A percentile compares a stretch with the other conserved stretches of the same genome.
Evolutionary conservation across 208 protist species (phyloP).

Genomic region (Trypanosoma scelopori): DNA sequence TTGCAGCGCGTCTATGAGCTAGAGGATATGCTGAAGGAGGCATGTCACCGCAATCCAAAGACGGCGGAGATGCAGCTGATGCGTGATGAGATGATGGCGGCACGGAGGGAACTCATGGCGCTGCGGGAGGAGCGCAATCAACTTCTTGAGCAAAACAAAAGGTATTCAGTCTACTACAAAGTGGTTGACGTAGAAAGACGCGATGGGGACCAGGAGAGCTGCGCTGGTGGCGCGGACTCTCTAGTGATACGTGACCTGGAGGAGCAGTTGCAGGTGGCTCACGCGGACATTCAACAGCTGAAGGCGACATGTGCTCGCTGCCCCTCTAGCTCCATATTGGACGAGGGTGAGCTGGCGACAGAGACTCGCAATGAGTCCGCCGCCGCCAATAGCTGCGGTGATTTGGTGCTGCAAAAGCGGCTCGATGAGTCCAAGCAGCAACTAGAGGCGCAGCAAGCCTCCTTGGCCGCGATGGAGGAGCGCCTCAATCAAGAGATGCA

Average conservation of each 20-base stretch:
- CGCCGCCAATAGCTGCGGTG: background rate
- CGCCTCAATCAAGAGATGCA: constrained; percentile 49
- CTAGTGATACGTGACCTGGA: constrained; percentile 41
- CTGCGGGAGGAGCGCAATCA: constrained; percentile 36
- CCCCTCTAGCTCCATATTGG: background rate
- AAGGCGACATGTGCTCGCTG: constrained; percentile 12
- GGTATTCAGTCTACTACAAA: background rate
- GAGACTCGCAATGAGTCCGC: background rate
- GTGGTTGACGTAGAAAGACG: background rate
- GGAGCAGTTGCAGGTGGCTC: constrained; percentile 40
- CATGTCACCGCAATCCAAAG: constrained; percentile 30
- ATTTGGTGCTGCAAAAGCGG: constrained; percentile 22
- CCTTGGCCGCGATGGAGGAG: constrained; percentile 28
- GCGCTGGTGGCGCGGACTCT: constrained; percentile 14
- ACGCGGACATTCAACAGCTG: constrained; percentile 39
- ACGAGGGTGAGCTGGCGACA: background rate
- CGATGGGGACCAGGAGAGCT: background rate
- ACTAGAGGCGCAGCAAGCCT: constrained; percentile 23
- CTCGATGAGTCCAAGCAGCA: constrained; percentile 18
- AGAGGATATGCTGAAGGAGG: constrained; percentile 33
- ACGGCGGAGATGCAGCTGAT: constrained; percentile 42
- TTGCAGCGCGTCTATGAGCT: constrained; percentile 30
- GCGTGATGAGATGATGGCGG: constrained; percentile 37
- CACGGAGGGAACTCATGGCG: constrained; percentile 25
- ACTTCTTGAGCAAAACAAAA: constrained; percentile 22